phyloP scores from a whole-genome alignment of 1,284 basidiomycete genomes.

The Hemileia vastatrix region DNA sequence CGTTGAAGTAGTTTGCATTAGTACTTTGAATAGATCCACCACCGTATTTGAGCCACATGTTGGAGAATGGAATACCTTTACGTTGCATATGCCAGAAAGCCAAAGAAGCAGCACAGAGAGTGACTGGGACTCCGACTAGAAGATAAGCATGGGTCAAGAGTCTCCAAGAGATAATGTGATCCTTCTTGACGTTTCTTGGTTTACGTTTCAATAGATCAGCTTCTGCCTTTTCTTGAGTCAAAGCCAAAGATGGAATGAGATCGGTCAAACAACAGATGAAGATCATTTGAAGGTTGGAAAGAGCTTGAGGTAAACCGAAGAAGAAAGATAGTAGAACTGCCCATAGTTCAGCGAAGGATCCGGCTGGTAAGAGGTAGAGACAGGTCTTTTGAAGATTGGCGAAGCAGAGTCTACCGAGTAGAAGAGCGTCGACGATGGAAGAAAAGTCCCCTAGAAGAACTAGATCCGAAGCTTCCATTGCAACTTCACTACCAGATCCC shows the following conservation, averaged over 20 bases:
- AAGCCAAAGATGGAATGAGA: slow-evolving; percentile 51
- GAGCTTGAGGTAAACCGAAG: slow-evolving; percentile 51
- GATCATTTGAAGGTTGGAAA: slow-evolving; percentile 52
- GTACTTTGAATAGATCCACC: slow-evolving; percentile 43
- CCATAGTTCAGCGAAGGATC: slow-evolving; percentile 59
- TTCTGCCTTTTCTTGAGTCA: slow-evolving; percentile 56
- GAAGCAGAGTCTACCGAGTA: slow-evolving; percentile 54
- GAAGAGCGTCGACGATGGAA: slow-evolving; percentile 34
- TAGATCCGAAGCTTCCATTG: slow-evolving; percentile 40
- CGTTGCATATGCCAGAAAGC: slow-evolving; percentile 51
- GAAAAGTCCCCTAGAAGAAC: slow-evolving; percentile 35
- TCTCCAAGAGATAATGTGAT: slow-evolving; percentile 48
- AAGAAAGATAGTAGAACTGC: slow-evolving; percentile 55
- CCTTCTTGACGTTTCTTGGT: slow-evolving; percentile 55
- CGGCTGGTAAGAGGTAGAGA: slow-evolving; percentile 35
- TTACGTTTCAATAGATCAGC: slow-evolving; percentile 52
- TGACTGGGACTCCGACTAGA: slow-evolving; percentile 55
- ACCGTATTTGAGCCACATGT: slow-evolving; percentile 52
- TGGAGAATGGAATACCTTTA: slow-evolving; percentile 53
- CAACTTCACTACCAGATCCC: slow-evolving; percentile 47
- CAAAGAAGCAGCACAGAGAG: slow-evolving; percentile 51
- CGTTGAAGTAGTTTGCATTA: slow-evolving; percentile 42
- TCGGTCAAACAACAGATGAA: slow-evolving; percentile 57
- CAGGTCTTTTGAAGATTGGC: slow-evolving; percentile 56
- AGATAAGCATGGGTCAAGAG: slow-evolving; percentile 59